These are phyloP conservation scores for Pleodorina starrii DNA, from an alignment of 139 green algal genomes.

Conservation along the genomic window DNA sequence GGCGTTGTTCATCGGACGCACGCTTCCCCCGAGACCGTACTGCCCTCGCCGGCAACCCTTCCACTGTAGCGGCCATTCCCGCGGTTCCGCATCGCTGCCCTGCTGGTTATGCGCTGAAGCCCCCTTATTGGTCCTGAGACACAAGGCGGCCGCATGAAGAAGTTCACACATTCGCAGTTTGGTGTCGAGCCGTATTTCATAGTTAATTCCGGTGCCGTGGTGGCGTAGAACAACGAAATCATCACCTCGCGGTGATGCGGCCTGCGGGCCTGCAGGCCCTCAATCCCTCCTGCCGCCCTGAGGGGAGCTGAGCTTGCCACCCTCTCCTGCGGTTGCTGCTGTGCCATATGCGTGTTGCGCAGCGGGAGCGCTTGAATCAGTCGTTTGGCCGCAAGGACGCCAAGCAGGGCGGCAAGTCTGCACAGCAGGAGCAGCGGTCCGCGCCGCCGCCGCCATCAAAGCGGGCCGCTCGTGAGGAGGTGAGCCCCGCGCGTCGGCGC, in stretches of 20 bases:
- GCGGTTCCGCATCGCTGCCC: too few species aligned
- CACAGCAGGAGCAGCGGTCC: not conserved
- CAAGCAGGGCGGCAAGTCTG: constrained; percentile 12
- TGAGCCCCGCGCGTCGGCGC: not conserved
- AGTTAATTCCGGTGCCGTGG: not conserved
- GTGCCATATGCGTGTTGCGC: not conserved
- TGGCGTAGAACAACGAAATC: not conserved
- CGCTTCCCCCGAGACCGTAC: not conserved
- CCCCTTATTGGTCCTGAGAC: too few species aligned
- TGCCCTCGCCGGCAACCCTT: too few species aligned
- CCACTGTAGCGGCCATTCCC: too few species aligned
- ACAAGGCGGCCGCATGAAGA: too few species aligned
- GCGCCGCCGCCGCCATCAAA: not conserved
- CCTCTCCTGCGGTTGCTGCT: too few species aligned
- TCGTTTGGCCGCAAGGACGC: constrained; percentile 26
- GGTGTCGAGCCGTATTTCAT: not conserved
- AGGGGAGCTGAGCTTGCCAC: not conserved
- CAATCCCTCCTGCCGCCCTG: too few species aligned
- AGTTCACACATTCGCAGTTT: too few species aligned
- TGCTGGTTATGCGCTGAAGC: too few species aligned
- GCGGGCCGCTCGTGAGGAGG: constrained; percentile 4
- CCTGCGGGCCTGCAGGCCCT: too few species aligned
- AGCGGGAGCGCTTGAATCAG: constrained; percentile 20
- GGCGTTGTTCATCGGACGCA: not conserved
- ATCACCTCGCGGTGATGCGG: not conserved